phyloP scores from a whole-genome alignment of 1,139 yeast species.

The Scheffersomyces parashehatae region DNA sequence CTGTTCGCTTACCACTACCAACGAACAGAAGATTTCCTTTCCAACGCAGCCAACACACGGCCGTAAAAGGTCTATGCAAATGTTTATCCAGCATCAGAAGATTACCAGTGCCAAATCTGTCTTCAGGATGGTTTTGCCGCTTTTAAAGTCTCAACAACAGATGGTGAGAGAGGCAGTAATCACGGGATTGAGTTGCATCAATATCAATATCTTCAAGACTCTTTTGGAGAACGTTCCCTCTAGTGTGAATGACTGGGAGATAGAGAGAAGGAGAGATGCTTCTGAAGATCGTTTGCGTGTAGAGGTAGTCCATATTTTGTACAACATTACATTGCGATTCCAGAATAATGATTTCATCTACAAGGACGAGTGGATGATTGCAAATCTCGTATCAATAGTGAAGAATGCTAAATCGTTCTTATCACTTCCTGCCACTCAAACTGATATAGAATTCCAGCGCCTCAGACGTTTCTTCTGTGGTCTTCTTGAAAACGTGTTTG shows the following conservation, averaged over 20 bases:
- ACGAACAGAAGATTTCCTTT: slow-evolving; percentile 73
- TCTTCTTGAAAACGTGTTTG: slow-evolving; percentile 67
- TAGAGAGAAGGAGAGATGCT: slow-evolving; percentile 33
- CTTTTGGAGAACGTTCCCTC: slow-evolving; percentile 77
- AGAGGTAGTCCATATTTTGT: slow-evolving; percentile 76
- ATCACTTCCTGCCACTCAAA: slow-evolving; percentile 58
- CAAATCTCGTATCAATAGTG: slow-evolving; percentile 62
- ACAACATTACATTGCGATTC: slow-evolving; percentile 67
- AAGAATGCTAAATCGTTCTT: slow-evolving; percentile 67
- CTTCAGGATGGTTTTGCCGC: slow-evolving; percentile 83
- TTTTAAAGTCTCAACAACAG: slow-evolving; percentile 69
- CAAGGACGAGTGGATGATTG: slow-evolving; percentile 69
- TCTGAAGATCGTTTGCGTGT: slow-evolving; percentile 59
- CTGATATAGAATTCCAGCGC: slow-evolving; percentile 70
- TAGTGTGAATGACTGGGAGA: slow-evolving; percentile 60
- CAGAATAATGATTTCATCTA: slow-evolving; percentile 52
- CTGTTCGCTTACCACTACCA: slow-evolving; percentile 85
- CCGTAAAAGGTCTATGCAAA: slow-evolving; percentile 71
- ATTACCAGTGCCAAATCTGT: slow-evolving; percentile 92
- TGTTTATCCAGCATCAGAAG: slow-evolving; percentile 84
- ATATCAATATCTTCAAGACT: slow-evolving; percentile 83
- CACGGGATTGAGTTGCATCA: slow-evolving; percentile 83
- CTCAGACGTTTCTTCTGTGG: slow-evolving; percentile 81
- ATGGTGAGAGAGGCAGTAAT: slow-evolving; percentile 83
- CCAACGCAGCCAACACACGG: slow-evolving; percentile 62